Conservation (phyloP, 1,284 basidiomycete genomes). For the Ceratobasidium sp. region DNA sequence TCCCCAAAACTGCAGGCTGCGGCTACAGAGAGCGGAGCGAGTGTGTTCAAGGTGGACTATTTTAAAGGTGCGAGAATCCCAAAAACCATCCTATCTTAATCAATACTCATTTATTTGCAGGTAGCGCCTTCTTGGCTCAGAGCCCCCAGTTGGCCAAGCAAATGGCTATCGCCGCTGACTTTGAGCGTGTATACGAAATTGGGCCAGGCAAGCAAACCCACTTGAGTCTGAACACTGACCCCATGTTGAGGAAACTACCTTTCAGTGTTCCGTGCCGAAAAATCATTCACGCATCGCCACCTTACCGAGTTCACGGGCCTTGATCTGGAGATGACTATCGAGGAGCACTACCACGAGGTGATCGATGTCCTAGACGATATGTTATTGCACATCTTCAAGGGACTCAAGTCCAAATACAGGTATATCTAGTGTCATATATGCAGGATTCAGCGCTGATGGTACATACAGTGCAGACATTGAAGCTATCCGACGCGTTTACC, state of each 20-base stretch:
- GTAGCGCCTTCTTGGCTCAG: slow-evolving; percentile 93
- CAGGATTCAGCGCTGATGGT: background rate
- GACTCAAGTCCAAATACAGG: slow-evolving; percentile 78
- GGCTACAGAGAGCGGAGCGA: slow-evolving; percentile 96
- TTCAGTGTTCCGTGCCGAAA: slow-evolving; percentile 95
- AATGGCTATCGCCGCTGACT: slow-evolving; percentile 99
- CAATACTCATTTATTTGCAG: slow-evolving; percentile 56
- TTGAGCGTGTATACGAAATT: slow-evolving; percentile 98
- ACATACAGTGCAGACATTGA: slow-evolving; percentile 65
- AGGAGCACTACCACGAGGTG: slow-evolving; percentile 98
- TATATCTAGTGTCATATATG: slow-evolving; percentile 60
- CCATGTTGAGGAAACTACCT: background rate
- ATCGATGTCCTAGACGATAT: slow-evolving; percentile 87
- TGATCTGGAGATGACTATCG: slow-evolving; percentile 98
- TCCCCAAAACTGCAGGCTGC: slow-evolving; percentile 97
- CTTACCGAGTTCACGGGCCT: slow-evolving; percentile 99
- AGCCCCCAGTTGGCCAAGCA: slow-evolving; percentile 98
- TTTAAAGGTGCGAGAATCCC: slow-evolving; percentile 79
- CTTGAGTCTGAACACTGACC: slow-evolving; percentile 48
- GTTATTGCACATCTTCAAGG: slow-evolving; percentile 85
- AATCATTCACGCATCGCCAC: slow-evolving; percentile 97
- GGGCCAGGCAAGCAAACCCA: slow-evolving; percentile 61
- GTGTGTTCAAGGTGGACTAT: slow-evolving; percentile 97
- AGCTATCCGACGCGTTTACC: slow-evolving; percentile 85
- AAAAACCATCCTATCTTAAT: background rate